These are phyloP conservation scores for Nicotiana rustica DNA, from an alignment of 305 asterid genomes.

Conservation along the genomic window DNA sequence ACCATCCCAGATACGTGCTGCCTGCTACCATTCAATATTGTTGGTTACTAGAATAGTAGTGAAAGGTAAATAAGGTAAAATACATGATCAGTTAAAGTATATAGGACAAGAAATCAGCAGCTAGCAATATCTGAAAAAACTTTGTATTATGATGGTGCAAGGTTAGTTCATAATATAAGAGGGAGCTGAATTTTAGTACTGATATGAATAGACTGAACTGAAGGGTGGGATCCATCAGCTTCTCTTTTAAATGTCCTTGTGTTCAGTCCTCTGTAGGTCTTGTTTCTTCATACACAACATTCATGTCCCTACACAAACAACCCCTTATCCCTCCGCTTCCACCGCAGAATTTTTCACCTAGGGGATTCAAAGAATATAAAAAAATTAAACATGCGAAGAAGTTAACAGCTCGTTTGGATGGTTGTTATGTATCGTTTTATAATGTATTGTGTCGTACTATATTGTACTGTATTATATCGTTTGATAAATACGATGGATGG, in stretches of 20 bases:
- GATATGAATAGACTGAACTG: constrained; percentile 25
- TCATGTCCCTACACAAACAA: constrained; percentile 35
- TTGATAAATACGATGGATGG: too few species aligned
- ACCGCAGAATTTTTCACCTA: too few species aligned
- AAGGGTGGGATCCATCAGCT: constrained; percentile 61
- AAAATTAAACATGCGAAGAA: too few species aligned
- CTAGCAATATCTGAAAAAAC: not conserved
- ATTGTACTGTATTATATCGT: too few species aligned
- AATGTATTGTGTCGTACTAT: too few species aligned
- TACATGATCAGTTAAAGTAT: constrained; percentile 9
- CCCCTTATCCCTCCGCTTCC: not conserved
- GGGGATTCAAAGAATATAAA: too few species aligned
- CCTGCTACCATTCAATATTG: not conserved
- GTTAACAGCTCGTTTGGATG: too few species aligned
- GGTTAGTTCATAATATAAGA: constrained; percentile 23
- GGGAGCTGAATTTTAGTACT: constrained; percentile 45
- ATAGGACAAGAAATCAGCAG: not conserved
- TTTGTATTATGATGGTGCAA: constrained; percentile 36
- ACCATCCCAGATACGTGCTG: not conserved
- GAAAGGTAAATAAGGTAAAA: not conserved
- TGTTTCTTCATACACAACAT: constrained; percentile 54
- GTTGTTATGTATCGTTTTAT: too few species aligned
- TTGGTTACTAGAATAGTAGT: not conserved
- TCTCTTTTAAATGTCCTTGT: constrained; percentile 49
- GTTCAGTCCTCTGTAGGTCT: constrained; percentile 54